Evolutionary conservation across 2,329 filamentous ascomycete genomes (phyloP).

Genomic region (Camptophora hylomeconis): DNA sequence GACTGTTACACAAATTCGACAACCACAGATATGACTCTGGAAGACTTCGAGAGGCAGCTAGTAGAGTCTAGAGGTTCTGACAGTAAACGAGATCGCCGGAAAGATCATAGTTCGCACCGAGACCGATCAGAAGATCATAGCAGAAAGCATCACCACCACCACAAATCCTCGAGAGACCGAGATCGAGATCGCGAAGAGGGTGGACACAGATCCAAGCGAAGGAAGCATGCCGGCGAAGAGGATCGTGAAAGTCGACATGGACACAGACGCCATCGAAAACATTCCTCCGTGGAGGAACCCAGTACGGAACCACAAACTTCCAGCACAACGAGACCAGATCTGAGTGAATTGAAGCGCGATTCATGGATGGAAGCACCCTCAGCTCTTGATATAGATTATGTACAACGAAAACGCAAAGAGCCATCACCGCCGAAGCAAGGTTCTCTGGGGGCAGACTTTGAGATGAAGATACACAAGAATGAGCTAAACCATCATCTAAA

Average conservation of each 20-base stretch:
- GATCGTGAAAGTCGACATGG: conserved; percentile 6
- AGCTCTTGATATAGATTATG: conserved; percentile 69
- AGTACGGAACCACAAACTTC: conserved; percentile 18
- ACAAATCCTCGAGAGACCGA: conserved; percentile 17
- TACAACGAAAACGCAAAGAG: conserved; percentile 38
- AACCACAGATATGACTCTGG: conserved; percentile 39
- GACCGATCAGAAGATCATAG: conserved; percentile 24
- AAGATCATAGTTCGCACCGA: conserved; percentile 32
- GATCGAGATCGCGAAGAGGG: conserved; percentile 23
- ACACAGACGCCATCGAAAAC: conserved; percentile 15
- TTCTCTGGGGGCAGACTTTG: conserved; percentile 43
- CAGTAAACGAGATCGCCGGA: conserved; percentile 25
- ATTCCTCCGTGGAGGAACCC: conserved; percentile 18
- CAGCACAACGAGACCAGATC: conserved; percentile 19
- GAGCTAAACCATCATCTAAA: conserved; percentile 67
- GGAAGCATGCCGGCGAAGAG: conserved; percentile 24
- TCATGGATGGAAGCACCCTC: conserved; percentile 91
- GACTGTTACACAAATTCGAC: too few relatives aligned
- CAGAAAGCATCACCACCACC: conserved; percentile 18
- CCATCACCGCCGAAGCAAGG: conserved; percentile 29
- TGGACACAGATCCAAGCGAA: conserved; percentile 29
- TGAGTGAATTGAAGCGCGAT: conserved; percentile 51
- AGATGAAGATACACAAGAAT: conserved; percentile 60
- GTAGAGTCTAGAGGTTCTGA: conserved; percentile 33
- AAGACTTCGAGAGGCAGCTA: conserved; percentile 68